Evolutionary conservation across 2,329 filamentous ascomycete genomes (phyloP).

Genomic region (Trichophyton schoenleinii): DNA sequence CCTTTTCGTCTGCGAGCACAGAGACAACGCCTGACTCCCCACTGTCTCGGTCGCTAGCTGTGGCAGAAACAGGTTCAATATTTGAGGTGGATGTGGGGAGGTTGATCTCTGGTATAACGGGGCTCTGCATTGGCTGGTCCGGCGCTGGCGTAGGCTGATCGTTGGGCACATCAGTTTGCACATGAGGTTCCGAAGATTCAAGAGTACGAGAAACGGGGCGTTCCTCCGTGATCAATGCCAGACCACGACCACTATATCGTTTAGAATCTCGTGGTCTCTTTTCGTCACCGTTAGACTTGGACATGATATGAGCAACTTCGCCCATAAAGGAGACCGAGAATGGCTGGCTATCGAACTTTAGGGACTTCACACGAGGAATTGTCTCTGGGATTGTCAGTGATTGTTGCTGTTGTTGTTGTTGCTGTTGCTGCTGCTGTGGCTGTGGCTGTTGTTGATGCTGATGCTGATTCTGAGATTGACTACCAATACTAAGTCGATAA

Average conservation of each 20-base stretch:
- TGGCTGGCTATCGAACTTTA: slow-evolving; percentile 1
- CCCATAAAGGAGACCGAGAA: not conserved
- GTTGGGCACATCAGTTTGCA: not conserved
- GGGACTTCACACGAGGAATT: not conserved
- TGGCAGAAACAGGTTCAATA: not conserved
- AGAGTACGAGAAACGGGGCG: not conserved
- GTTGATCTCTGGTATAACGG: not conserved
- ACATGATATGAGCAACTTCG: not conserved
- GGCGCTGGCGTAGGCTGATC: not conserved
- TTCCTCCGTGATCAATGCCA: not conserved
- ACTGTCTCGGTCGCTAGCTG: not conserved
- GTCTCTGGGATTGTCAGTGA: not conserved
- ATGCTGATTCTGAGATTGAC: not conserved
- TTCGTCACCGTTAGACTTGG: not conserved
- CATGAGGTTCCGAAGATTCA: not conserved
- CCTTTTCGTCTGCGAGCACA: not conserved
- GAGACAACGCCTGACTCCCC: not conserved
- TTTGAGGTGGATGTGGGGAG: not conserved
- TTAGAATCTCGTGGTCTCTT: not conserved
- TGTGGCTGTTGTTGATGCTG: not conserved
- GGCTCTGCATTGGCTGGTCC: not conserved
- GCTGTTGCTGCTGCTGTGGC: not conserved
- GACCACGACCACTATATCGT: not conserved
- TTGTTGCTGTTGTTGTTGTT: not conserved
- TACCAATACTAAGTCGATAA: not conserved